Conservation (phyloP, 352 stramenopile species). For the Phytophthora pisi region DNA sequence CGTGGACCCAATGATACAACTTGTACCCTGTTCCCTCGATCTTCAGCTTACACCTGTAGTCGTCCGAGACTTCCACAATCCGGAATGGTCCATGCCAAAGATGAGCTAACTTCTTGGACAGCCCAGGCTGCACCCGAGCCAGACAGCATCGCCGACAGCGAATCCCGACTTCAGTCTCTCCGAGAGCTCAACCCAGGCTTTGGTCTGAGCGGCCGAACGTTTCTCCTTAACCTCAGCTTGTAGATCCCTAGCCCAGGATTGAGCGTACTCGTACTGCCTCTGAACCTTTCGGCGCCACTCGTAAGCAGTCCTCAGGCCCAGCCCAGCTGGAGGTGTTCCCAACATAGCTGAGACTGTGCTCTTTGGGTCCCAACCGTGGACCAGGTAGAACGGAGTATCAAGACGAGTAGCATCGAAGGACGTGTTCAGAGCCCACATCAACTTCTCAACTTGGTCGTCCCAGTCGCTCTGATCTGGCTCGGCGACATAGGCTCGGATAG, state of each 20-base stretch:
- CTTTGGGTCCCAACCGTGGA: background rate
- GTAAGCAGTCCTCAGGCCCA: no score
- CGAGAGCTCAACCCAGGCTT: background rate
- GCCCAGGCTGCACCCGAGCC: background rate
- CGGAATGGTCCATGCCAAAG: background rate
- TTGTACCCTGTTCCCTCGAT: background rate
- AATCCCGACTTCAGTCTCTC: background rate
- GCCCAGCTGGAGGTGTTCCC: no score
- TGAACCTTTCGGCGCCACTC: no score
- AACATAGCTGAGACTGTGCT: no score
- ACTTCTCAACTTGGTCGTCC: slow-evolving; percentile 1
- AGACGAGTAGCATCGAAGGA: background rate
- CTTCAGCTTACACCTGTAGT: slow-evolving; percentile 1
- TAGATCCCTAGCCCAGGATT: background rate
- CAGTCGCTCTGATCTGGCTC: background rate
- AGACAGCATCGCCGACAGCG: background rate
- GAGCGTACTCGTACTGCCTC: no score
- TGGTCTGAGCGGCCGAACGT: background rate
- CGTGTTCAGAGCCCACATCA: slow-evolving; percentile 1
- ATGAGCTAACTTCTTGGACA: background rate
- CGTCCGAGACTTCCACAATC: background rate
- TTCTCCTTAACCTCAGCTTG: background rate
- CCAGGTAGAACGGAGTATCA: background rate
- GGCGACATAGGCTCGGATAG: background rate
- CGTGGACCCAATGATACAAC: background rate